These are phyloP conservation scores for Fusarium stilboides DNA, from an alignment of 2,329 filamentous ascomycete genomes.

Conservation along the genomic window DNA sequence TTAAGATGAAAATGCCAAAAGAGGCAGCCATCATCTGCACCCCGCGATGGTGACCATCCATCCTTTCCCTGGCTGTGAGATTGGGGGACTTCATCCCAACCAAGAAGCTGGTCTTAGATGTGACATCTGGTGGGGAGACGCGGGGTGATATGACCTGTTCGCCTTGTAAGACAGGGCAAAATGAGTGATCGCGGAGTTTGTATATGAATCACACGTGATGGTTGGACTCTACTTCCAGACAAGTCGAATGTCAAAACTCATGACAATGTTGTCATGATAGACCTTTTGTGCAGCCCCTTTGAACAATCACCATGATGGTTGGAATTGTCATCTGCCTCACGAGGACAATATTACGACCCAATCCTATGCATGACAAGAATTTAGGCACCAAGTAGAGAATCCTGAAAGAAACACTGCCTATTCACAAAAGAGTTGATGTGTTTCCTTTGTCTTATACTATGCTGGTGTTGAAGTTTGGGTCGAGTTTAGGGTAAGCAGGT, in stretches of 20 bases:
- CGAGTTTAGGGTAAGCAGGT: constrained; percentile 11
- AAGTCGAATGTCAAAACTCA: constrained; percentile 18
- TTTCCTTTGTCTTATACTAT: constrained; percentile 1
- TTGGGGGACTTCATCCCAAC: constrained; percentile 12
- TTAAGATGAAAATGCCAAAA: constrained; percentile 27
- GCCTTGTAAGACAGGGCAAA: constrained; percentile 20
- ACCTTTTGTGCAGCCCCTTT: background rate
- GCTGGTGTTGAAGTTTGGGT: constrained; percentile 1
- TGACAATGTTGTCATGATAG: constrained; percentile 12
- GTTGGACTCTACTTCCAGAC: background rate
- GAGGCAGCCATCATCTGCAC: constrained; percentile 14
- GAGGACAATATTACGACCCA: background rate
- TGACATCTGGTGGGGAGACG: constrained; percentile 24
- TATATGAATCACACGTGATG: constrained; percentile 10
- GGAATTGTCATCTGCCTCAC: background rate
- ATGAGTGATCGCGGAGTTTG: constrained; percentile 3
- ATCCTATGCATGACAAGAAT: background rate
- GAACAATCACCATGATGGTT: background rate
- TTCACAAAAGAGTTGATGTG: background rate
- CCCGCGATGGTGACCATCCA: constrained; percentile 16
- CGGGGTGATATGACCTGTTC: constrained; percentile 35
- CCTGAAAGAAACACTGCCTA: background rate
- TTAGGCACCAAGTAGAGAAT: background rate
- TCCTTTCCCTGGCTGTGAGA: constrained; percentile 7
- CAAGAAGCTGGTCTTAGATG: constrained; percentile 20